Percentiles rank a stretch among this genome's conserved stretches.
Conservation (phyloP, 2,329 filamentous ascomycete species). For the Rhynchosporium graminicola region DNA sequence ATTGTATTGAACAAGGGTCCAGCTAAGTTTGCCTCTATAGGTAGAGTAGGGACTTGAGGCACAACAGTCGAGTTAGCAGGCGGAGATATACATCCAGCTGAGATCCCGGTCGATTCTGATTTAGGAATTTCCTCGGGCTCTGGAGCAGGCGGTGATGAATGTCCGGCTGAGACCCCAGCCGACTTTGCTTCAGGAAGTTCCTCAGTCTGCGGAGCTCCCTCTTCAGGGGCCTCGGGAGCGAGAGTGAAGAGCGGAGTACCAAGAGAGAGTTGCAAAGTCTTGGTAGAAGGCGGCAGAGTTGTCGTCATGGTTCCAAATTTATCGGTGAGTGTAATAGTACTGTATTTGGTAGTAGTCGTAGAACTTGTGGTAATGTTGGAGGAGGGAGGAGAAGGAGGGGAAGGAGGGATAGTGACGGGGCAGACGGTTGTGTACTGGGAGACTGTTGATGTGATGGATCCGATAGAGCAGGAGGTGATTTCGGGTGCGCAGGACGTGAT, state of each 20-base stretch:
- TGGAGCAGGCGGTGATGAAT: too few relatives aligned
- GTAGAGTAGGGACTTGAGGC: neutral
- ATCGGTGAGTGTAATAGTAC: neutral
- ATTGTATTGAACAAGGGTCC: neutral
- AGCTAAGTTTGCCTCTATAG: neutral
- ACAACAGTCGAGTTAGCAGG: neutral
- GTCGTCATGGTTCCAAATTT: neutral
- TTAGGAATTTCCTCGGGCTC: neutral
- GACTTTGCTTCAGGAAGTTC: neutral
- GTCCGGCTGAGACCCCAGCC: neutral
- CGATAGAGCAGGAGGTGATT: neutral
- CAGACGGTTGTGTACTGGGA: slow-evolving; percentile 3
- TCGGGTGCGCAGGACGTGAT: neutral
- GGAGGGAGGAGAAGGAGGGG: neutral
- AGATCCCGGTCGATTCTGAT: too few relatives aligned
- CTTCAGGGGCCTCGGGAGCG: neutral
- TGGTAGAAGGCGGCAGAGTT: neutral
- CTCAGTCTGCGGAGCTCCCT: neutral
- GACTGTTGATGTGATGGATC: neutral
- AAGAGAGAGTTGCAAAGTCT: neutral
- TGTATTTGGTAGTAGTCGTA: neutral
- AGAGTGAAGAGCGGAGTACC: slow-evolving; percentile 3
- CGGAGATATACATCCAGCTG: neutral
- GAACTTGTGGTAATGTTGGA: neutral
- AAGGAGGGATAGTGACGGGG: neutral